Percentiles rank a stretch among this genome's conserved stretches.
These are phyloP conservation scores for Emmonsiellopsis sp. DNA, from an alignment of 2,329 filamentous ascomycete species.

Conservation along the genomic window DNA sequence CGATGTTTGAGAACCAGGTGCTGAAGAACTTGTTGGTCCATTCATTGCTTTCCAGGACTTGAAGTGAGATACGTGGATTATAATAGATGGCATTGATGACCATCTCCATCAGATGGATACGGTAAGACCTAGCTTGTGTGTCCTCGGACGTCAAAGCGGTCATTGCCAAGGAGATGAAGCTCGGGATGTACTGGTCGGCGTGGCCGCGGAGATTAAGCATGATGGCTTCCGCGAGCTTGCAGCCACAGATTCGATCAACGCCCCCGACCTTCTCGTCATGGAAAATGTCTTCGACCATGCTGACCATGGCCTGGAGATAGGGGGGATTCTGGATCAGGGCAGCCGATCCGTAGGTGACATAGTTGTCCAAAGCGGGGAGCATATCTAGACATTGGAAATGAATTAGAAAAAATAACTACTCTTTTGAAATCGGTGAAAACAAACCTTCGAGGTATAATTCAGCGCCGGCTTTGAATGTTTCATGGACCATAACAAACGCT, in stretches of 20 bases:
- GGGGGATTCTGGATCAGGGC: conserved; percentile 73
- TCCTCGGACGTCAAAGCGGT: conserved; percentile 64
- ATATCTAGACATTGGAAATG: conserved; percentile 54
- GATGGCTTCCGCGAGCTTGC: conserved; percentile 92
- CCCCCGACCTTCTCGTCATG: conserved; percentile 83
- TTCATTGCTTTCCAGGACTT: conserved; percentile 77
- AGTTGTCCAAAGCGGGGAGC: conserved; percentile 96
- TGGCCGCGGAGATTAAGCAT: conserved; percentile 89
- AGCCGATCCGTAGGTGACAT: conserved; percentile 81
- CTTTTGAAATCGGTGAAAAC: conserved; percentile 1
- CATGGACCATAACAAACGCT: conserved; percentile 92
- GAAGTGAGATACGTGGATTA: conserved; percentile 76
- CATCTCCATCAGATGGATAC: conserved; percentile 97
- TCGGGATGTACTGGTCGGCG: conserved; percentile 78
- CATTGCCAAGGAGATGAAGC: conserved; percentile 89
- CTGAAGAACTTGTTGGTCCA: conserved; percentile 99
- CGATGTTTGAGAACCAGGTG: conserved; percentile 94
- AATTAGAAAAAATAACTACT: conserved; percentile 1
- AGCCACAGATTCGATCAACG: conserved; percentile 91
- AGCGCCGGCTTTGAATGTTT: conserved; percentile 92
- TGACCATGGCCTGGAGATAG: conserved; percentile 79
- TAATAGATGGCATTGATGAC: conserved; percentile 98
- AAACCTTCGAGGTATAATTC: conserved; percentile 81
- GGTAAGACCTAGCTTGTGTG: conserved; percentile 82
- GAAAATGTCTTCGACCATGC: conserved; percentile 96